Base-by-base conservation (phyloP, 345 rosid genomes). In the Xanthoceras sorbifolium region DNA sequence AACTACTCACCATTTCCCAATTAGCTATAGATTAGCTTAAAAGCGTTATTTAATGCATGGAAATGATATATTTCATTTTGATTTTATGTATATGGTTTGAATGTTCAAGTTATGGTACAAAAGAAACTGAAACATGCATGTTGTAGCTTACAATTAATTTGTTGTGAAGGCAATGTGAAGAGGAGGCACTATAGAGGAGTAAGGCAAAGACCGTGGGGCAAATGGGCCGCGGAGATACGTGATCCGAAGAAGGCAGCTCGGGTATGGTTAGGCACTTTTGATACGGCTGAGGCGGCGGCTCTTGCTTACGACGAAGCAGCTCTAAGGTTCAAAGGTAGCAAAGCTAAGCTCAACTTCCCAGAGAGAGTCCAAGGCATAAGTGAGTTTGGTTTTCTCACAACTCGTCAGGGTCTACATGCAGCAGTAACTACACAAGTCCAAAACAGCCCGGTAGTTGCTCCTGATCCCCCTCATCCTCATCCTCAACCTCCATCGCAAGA, bases 261-360 rank as follows among this genome's bases (percentile, higher is more conserved):
- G 3, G 85, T 86, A 1, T 88, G 89, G 91, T 86, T 92, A 4
- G 97, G 97, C 11, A 92, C 97, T 12, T 92, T 92, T 64, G 90
- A 88, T 46, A 90, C 97, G 0, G 94, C 92, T 2, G 97, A 92
- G 76, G 92, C 90, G 0, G 97, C 97, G 0, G 97, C 97, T 6
- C 82, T 89, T 50, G 97, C 94, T 29, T 92, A 92, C 40, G 97
- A 92, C 71, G 89, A 90, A 72, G 97, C 97, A 0, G 97, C 97
- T 60, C 93, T 92, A 8, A 80, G 90, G 80, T 92, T 92, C 83
- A 92, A 90, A 86, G 97, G 94, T 74, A 85, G 92, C 89, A 90
- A 88, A 84, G 94, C 97, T 1, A 90, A 92, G 79, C 93, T 92
- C n/a, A 92, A 92, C 67, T 90, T 90, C 85, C 94, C 93, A 0